Base-by-base conservation (phyloP, 352 stramenopile genomes). In the Phytopythium aichiense region DNA sequence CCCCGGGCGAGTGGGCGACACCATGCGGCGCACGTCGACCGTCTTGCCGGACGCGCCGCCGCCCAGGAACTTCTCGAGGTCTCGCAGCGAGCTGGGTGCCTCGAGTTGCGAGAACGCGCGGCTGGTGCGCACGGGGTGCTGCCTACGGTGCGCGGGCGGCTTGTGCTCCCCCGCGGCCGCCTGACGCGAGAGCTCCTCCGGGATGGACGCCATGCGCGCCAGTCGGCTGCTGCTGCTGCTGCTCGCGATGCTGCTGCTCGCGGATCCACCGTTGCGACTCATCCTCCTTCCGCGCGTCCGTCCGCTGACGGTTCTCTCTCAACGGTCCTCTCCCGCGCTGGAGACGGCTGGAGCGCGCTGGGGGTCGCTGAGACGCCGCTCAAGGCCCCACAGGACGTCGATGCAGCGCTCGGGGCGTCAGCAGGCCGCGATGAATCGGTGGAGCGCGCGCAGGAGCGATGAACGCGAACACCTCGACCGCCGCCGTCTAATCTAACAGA, bases 51-150 rank as follows among this genome's bases (percentile, higher is more conserved):
- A 64, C 18, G 66, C 61, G 9, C 50, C 60, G 12, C 50, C 61
- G 40, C 43, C 16, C 23, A 72, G 58, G 8, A 68, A 25, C 42
- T 65, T 59, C 22, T 72, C 56, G 13, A 77, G 61, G 40, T 79
- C 48, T n/a, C 70, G 76, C 57, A 74, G 53, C 45, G 65, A 74
- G 12, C 72, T 28, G 22, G 77, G 73, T 49, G 83, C 73, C 37
- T 91, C 75, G 40, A 89, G 77, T 66, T 91, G 79, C 33, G 81
- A 83, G 69, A 91, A 91, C 18, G 81, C 81, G 64, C 81, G 77
- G 11, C 60, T 68, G 31, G 72, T 65, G 61, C 76, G 74, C 53
- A 74, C 63, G 16, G 64, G 66, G 23, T 62, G 58, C 11, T 30
- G 50, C 4, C 28, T 15, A 13, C 31, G 18, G n/a, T 12, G 6